Evolutionary conservation across 139 green algal genomes (phyloP), one percentile per base, ranked within the genome.

Genomic region (Pleodorina starrii): DNA sequence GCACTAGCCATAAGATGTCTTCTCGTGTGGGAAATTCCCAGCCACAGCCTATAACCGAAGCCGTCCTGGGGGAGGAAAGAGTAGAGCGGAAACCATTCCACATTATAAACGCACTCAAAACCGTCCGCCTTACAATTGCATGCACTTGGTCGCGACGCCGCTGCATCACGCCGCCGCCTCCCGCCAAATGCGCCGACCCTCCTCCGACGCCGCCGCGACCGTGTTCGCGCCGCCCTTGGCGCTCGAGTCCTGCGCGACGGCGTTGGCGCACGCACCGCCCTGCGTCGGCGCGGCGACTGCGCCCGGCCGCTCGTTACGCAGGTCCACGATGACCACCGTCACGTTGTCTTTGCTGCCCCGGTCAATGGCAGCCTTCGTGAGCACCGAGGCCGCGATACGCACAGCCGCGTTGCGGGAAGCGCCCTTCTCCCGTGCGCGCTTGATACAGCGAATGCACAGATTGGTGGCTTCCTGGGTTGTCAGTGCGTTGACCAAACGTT

Each of bases 281-380:
- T 27, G 51, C 12, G 25, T 23, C 5, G 57, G 29, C 40, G 42
- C 19, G 1, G 60, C 82, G n/a, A n/a, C n/a, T n/a, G n/a, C n/a
- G n/a, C 79, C 77, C 19, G 40, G 84, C 29, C 59, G 54, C 68
- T 91, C 71, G 50, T 11, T 83, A 21, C 59, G 89, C 17, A 97
- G 91, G 88, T 97, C 94, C 12, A 97, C 91, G 38, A 97, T 92
- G 29, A 95, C 89, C 0, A 96, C 94, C 0, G 91, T 96, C 29
- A 97, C 94, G 83, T 97, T 96, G 84, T 91, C 95, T 48, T 92
- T 92, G 84, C 85, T 94, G 51, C 95, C 95, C 17, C 93, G 91
- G 80, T 95, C 93, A 5, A 97, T 90, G 0, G 95, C 94, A 27
- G 95, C 94, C 51, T 92, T 95, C 42, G 93, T 95, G 23, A 97